phyloP scores from a whole-genome alignment of 345 rosid genomes.

The Ceriops tagal region DNA sequence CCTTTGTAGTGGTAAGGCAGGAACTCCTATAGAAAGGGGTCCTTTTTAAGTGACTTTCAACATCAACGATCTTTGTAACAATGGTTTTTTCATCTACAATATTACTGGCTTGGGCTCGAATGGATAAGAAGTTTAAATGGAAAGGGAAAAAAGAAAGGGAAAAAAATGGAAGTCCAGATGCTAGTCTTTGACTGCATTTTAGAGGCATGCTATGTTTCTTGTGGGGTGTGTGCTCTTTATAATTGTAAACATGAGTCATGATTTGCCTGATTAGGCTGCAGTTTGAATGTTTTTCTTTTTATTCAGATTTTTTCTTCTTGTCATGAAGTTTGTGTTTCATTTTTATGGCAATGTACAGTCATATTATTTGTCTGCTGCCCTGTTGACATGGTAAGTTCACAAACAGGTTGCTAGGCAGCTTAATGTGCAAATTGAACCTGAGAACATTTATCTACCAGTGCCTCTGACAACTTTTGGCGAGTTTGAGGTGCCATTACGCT shows the following conservation, averaged over 20 bases:
- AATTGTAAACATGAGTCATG: too few relatives aligned
- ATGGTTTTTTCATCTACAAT: not conserved
- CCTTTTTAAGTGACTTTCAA: not conserved
- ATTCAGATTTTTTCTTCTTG: too few relatives aligned
- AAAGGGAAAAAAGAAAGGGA: not conserved
- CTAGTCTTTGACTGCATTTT: too few relatives aligned
- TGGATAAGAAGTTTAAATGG: not conserved
- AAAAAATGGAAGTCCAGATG: too few relatives aligned
- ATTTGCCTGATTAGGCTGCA: too few relatives aligned
- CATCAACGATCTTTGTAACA: not conserved
- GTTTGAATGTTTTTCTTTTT: too few relatives aligned
- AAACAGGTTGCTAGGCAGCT: conserved; percentile 82
- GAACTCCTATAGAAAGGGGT: not conserved
- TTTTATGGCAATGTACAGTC: too few relatives aligned
- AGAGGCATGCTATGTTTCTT: too few relatives aligned
- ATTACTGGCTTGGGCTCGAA: not conserved
- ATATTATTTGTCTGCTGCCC: not conserved
- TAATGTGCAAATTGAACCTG: conserved; percentile 66
- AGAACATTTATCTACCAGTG: conserved; percentile 53
- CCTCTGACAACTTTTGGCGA: conserved; percentile 71
- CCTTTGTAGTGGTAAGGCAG: not conserved
- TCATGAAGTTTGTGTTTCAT: too few relatives aligned
- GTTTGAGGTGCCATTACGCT: conserved; percentile 64
- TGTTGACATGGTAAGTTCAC: not conserved
- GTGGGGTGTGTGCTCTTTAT: too few relatives aligned